Evolutionary conservation across 176 grass and related monocot genomes (phyloP).

Genomic region (Areca catechu): DNA sequence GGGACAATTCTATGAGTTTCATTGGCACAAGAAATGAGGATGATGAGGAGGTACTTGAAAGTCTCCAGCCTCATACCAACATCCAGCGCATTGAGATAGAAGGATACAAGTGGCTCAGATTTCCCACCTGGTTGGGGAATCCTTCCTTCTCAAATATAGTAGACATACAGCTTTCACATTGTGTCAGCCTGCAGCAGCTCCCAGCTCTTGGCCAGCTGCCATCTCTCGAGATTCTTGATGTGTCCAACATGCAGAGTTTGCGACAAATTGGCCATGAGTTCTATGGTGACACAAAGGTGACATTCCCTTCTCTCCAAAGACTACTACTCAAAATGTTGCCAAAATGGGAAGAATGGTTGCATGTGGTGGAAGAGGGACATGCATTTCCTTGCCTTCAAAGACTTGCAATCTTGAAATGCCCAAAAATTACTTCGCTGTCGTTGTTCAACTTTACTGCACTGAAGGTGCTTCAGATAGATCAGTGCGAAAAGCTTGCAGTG

Average conservation of each 20-base stretch:
- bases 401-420: no score
- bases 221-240: constrained; percentile 18
- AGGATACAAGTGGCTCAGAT: constrained; percentile 21
- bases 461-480: no score
- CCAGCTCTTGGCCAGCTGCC: constrained; percentile 34
- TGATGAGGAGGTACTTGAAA: constrained; percentile 29
- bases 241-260: constrained; percentile 11
- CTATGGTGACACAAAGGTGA: neutral
- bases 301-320: neutral
- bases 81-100: constrained; percentile 22
- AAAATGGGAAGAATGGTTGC: neutral
- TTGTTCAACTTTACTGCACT: no score
- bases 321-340: neutral
- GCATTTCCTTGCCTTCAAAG: no score
- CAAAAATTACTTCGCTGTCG: no score
- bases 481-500: no score
- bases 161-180: constrained; percentile 17
- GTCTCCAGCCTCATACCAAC: constrained; percentile 30
- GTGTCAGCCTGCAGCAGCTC: constrained; percentile 18
- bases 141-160: constrained; percentile 21
- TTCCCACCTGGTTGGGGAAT: constrained; percentile 38
- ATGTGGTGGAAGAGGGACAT: no score
- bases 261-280: constrained; percentile 16
- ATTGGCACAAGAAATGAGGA: neutral
- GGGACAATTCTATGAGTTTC: constrained; percentile 18